A percentile compares a stretch with the other conserved stretches of the same genome.
Evolutionary conservation across 768 basidiomycete species (phyloP).

Genomic region (Heimioporus sp.): DNA sequence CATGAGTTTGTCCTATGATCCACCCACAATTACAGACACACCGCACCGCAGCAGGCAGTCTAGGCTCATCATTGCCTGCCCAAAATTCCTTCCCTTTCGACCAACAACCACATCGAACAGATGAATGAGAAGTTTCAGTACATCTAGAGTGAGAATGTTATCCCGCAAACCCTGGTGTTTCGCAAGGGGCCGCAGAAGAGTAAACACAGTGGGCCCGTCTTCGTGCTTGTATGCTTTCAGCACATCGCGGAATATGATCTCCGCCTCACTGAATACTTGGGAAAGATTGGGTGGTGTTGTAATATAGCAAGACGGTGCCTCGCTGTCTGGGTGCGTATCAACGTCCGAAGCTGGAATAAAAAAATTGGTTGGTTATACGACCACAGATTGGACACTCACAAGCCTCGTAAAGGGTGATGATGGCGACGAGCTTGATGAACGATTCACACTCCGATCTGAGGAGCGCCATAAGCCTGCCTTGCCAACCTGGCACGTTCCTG

Average conservation of each 20-base stretch:
- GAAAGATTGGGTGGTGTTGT: too few relatives aligned
- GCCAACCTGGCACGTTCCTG: too few relatives aligned
- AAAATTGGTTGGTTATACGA: too few relatives aligned
- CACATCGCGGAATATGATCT: slow-evolving; percentile 7
- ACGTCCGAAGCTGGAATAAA: too few relatives aligned
- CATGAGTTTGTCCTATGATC: not conserved
- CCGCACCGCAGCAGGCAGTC: slow-evolving; percentile 14
- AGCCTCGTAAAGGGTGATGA: too few relatives aligned
- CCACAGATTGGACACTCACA: too few relatives aligned
- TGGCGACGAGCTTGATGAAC: too few relatives aligned
- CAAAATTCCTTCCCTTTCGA: slow-evolving; percentile 2
- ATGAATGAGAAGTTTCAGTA: slow-evolving; percentile 8
- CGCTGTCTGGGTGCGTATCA: too few relatives aligned
- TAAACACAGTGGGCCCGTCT: slow-evolving; percentile 15
- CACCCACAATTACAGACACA: too few relatives aligned
- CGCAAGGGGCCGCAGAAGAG: slow-evolving; percentile 21
- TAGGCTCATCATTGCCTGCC: slow-evolving; percentile 21
- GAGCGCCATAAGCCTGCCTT: too few relatives aligned
- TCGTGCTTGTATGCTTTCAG: slow-evolving; percentile 10
- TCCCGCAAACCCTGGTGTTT: slow-evolving; percentile 12
- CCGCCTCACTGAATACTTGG: slow-evolving; percentile 11
- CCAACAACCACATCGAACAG: slow-evolving; percentile 12
- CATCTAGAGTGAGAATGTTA: slow-evolving; percentile 10
- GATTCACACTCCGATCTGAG: too few relatives aligned
- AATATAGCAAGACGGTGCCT: too few relatives aligned